Evolutionary conservation across 2,329 filamentous ascomycete genomes (phyloP).

Genomic region (Nemania serpens): DNA sequence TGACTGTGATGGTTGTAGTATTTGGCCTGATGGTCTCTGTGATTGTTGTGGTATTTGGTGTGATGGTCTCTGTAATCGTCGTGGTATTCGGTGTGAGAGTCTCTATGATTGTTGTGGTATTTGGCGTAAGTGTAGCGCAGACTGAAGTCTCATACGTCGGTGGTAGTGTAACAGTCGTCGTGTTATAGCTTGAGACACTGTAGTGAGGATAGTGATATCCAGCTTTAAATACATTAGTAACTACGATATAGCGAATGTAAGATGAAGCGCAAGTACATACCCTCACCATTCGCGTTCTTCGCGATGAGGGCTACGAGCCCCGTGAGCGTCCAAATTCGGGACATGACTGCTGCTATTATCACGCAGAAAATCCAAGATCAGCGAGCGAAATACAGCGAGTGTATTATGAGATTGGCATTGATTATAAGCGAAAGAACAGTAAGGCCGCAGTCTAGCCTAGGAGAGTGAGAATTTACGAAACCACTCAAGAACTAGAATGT

Average conservation of each 20-base stretch:
- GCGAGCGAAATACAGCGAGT: slow-evolving; percentile 22
- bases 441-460: neutral
- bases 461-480: neutral
- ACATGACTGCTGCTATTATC: slow-evolving; percentile 25
- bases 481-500: neutral
- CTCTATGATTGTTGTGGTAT: neutral
- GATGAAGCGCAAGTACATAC: slow-evolving; percentile 26
- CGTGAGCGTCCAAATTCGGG: slow-evolving; percentile 26
- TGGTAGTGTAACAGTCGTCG: slow-evolving; percentile 14
- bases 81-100: no score
- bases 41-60: slow-evolving; percentile 3
- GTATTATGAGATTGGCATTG: slow-evolving; percentile 12
- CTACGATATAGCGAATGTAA: neutral
- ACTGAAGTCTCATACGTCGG: slow-evolving; percentile 8
- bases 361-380: slow-evolving; percentile 5
- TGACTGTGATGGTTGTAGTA: slow-evolving; percentile 11
- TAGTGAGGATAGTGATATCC: slow-evolving; percentile 17
- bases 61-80: no score
- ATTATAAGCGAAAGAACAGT: slow-evolving; percentile 8
- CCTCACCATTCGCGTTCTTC: slow-evolving; percentile 23
- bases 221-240: slow-evolving; percentile 23
- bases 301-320: slow-evolving; percentile 32
- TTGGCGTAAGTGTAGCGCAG: no score
- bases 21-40: neutral
- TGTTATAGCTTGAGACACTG: slow-evolving; percentile 14